Evolutionary conservation across 495 filamentous ascomycete species (phyloP), one percentile per base, ranked within the genome.

Genomic region (Neurospora sp.): DNA sequence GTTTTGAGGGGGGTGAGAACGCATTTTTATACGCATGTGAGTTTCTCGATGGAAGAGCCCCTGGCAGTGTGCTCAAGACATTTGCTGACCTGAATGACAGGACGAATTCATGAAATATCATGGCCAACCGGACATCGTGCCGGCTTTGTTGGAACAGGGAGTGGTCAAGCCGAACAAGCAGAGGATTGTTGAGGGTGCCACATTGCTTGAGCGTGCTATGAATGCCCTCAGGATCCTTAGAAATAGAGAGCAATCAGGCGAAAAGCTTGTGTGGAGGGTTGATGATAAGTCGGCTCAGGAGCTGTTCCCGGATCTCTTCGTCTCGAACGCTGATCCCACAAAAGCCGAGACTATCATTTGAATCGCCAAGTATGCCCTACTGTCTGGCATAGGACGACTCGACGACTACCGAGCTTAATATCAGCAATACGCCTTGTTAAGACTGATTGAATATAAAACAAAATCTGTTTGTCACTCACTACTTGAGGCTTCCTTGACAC

Each of bases 261-360:
- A 87, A 80, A 85, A 83, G 76, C 75, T 86, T 22, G 82, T 87
- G 12, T 87, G 85, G 86, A 81, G 81, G 41, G 79, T 87, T 35
- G 53, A 65, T 14, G 74, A 77, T 20, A 81, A 83, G 44, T 77
- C 68, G 42, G 70, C 44, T n/a, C 12, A 65, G 9, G 44, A 71
- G 18, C 31, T 31, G n/a, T 22, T 68, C 9, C 35, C 27, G 10
- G 35, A 44, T 16, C 20, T 39, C 68, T 20, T 27, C 3, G 68
- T 20, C 3, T 20, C 31, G 18, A 41, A 69, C 18, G 39, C 22
- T 69, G 35, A 39, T 69, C 37, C 39, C 68, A 69, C 68, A 22
- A 41, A 44, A 14, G 68, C 35, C n/a, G 68, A 45, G 18, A 38
- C 68, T 12, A 69, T 41, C n/a, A 45, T 69, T n/a, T 69, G 35